phyloP scores from a whole-genome alignment of 805 yeast genomes.

The Sugiyamaella qingdaonensis region DNA sequence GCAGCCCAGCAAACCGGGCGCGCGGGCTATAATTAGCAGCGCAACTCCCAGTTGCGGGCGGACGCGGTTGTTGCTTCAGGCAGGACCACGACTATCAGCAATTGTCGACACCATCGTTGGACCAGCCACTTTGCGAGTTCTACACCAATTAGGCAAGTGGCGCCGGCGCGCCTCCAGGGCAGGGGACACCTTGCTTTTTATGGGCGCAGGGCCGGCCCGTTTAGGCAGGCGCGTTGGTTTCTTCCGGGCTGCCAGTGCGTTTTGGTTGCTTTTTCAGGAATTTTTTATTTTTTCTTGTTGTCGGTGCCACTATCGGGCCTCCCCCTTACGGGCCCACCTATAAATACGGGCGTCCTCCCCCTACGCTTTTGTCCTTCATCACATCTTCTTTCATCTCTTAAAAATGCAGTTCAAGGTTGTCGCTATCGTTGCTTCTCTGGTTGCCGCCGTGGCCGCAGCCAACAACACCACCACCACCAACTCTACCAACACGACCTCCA shows the following conservation, averaged over 20 bases:
- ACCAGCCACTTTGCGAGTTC: conserved; percentile 3
- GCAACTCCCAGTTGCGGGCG: too few species aligned
- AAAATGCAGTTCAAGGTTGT: conserved; percentile 32
- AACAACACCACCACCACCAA: conserved; percentile 19
- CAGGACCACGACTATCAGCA: not conserved
- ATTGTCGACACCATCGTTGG: not conserved
- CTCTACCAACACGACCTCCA: conserved; percentile 24
- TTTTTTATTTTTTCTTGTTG: not conserved
- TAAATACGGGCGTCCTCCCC: conserved; percentile 1
- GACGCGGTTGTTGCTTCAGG: too few species aligned
- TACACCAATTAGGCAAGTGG: not conserved
- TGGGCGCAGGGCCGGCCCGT: not conserved
- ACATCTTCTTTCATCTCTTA: conserved; percentile 5
- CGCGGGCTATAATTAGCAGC: too few species aligned
- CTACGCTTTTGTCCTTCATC: conserved; percentile 1
- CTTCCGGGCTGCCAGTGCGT: not conserved
- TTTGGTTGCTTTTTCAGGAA: not conserved
- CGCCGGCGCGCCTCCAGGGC: not conserved
- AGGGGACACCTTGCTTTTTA: not conserved
- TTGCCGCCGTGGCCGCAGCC: conserved; percentile 28
- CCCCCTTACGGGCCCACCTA: not conserved
- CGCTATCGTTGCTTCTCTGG: conserved; percentile 26
- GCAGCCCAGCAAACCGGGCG: too few species aligned
- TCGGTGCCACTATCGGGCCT: not conserved
- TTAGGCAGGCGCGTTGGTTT: not conserved